phyloP scores from a whole-genome alignment of 1,284 basidiomycete genomes.

The Quambalaria eucalypti region DNA sequence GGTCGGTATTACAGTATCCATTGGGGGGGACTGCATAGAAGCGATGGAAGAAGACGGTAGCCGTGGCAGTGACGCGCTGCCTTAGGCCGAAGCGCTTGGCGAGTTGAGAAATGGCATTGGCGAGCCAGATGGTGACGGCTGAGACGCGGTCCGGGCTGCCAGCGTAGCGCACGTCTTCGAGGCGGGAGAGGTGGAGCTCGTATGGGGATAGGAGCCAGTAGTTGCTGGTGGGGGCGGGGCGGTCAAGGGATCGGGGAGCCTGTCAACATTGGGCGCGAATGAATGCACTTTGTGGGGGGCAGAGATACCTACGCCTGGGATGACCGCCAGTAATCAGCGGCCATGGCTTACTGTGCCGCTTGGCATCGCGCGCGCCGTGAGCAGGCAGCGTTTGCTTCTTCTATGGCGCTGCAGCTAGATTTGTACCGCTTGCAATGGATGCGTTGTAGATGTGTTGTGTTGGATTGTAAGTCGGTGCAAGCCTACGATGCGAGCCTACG shows the following conservation, averaged over 20 bases:
- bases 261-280: not conserved
- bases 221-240: slow-evolving; percentile 21
- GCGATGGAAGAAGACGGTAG: slow-evolving; percentile 81
- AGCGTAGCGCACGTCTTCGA: slow-evolving; percentile 35
- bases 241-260: not conserved
- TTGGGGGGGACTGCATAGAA: slow-evolving; percentile 62
- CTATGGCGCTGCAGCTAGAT: too few species aligned
- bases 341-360: too few species aligned
- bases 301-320: not conserved
- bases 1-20: slow-evolving; percentile 79
- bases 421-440: too few species aligned
- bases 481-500: too few species aligned
- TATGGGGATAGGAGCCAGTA: slow-evolving; percentile 35
- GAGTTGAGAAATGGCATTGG: slow-evolving; percentile 64
- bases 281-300: too few species aligned
- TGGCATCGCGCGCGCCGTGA: too few species aligned
- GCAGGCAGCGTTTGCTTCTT: too few species aligned
- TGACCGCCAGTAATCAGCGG: not conserved
- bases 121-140: slow-evolving; percentile 36
- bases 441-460: too few species aligned
- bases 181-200: slow-evolving; percentile 28
- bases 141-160: slow-evolving; percentile 18
- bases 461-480: too few species aligned
- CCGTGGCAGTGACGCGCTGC: slow-evolving; percentile 83
- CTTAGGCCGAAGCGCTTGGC: slow-evolving; percentile 73